Conservation (phyloP, 208 protist genomes). For the Angomonas deanei region DNA sequence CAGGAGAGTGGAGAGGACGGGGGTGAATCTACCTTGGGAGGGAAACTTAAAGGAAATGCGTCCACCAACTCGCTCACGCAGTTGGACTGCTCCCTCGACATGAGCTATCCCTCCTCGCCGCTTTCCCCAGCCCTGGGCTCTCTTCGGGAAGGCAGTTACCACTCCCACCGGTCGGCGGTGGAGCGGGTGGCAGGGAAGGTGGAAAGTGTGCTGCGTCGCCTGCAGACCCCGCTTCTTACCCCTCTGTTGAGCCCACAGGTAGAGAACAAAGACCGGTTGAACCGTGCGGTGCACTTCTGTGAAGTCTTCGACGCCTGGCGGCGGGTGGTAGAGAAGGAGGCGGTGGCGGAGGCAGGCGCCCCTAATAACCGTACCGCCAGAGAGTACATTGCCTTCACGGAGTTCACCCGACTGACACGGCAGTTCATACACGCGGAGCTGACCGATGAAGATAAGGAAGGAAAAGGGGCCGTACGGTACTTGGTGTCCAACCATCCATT, state of each 20-base stretch:
- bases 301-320: neutral
- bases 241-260: neutral
- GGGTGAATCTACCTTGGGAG: neutral
- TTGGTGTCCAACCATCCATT: conserved; percentile 34
- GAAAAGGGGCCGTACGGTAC: conserved; percentile 5
- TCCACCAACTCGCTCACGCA: too few relatives aligned
- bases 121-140: too few relatives aligned
- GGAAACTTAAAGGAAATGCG: too few relatives aligned
- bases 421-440: conserved; percentile 10
- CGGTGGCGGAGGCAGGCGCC: neutral
- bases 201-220: neutral
- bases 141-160: too few relatives aligned
- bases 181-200: neutral
- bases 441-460: conserved; percentile 4
- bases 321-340: conserved; percentile 3
- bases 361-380: neutral
- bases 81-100: too few relatives aligned
- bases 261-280: neutral
- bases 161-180: too few relatives aligned
- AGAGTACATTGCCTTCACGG: conserved; percentile 10
- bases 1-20: neutral
- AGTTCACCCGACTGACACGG: conserved; percentile 10
- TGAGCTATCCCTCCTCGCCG: too few relatives aligned
- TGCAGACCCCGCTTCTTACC: neutral
- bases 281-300: neutral